A percentile compares a stretch with the other conserved stretches of the same genome.
Evolutionary conservation across 2,329 filamentous ascomycete genomes (phyloP).

Genomic region (Rhynchosporium secalis): DNA sequence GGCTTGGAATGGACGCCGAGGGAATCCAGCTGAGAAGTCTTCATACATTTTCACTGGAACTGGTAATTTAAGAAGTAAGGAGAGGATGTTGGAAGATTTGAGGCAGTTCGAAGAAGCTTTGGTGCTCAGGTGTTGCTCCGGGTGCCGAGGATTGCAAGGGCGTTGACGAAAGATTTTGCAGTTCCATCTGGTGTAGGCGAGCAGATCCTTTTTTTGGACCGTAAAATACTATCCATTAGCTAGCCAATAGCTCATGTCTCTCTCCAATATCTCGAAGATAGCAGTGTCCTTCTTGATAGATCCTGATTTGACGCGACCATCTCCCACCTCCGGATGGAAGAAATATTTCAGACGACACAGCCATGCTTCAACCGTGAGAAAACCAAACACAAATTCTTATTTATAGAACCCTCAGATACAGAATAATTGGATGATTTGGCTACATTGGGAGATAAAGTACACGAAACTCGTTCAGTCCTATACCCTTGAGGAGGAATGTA

Average conservation of each 20-base stretch:
- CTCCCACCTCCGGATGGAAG: neutral
- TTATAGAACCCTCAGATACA: neutral
- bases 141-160: neutral
- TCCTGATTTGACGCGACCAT: neutral
- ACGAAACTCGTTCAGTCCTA: neutral
- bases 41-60: conserved; percentile 9
- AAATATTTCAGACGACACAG: neutral
- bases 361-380: neutral
- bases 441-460: neutral
- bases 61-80: conserved; percentile 10
- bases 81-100: conserved; percentile 7
- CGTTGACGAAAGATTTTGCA: neutral
- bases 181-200: neutral
- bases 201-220: too few species aligned
- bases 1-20: neutral
- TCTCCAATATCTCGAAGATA: neutral
- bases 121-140: neutral
- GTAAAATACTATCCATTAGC: too few species aligned
- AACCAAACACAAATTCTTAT: neutral
- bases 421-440: neutral
- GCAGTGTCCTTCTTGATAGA: neutral
- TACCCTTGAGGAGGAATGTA: neutral
- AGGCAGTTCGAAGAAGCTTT: neutral
- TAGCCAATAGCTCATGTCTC: too few species aligned
- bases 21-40: neutral